Evolutionary conservation across 2,329 filamentous ascomycete genomes (phyloP), one percentile per base, ranked within the genome.

Genomic region (Stenocarpella maydis): DNA sequence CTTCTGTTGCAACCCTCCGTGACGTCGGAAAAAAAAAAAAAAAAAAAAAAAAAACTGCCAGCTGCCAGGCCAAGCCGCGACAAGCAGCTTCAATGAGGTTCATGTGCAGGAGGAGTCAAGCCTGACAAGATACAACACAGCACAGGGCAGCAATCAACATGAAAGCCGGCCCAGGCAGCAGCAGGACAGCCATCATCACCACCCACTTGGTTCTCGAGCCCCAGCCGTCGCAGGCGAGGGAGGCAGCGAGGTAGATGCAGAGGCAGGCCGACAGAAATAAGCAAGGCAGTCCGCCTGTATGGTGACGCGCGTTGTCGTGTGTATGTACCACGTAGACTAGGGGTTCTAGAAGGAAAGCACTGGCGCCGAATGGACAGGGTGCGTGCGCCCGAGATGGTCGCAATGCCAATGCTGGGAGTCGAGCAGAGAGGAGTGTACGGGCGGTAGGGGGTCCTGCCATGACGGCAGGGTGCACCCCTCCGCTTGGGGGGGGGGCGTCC

Each of bases 381-480:
- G 55, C 31, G 39, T 28, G 55, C 55, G 37, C 15, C 39, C 17
- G 14, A 31, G 26, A 45, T 21, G 43, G 26, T 47, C n/a, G 58
- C 19, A 21, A 41, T 66, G 64, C n/a, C 28, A 55, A 47, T 24
- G 37, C 34, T 55, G 50, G 50, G 64, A 49, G 43, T 21, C 34
- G 24, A 37, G 34, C 5, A 39, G 21, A 47, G 19, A 54, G 39
- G 24, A 45, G 37, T 34, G 58, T 28, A 37, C 9, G 34, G 34
- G 34, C 6, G 34, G 34, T 8, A 10, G 9, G 34, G n/a, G 34
- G 41, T 37, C 41, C 43, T 63, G 58, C 58, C 8, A 41, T 55
- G 50, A 58, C 28, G 64, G 64, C 64, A 67, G 64, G 64, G 64
- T 67, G 53, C 37, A 67, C 64, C 64, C 65, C 41, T 68, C 52